Base-by-base conservation (phyloP, 306 rosid species). In the Prunus campanulata region DNA sequence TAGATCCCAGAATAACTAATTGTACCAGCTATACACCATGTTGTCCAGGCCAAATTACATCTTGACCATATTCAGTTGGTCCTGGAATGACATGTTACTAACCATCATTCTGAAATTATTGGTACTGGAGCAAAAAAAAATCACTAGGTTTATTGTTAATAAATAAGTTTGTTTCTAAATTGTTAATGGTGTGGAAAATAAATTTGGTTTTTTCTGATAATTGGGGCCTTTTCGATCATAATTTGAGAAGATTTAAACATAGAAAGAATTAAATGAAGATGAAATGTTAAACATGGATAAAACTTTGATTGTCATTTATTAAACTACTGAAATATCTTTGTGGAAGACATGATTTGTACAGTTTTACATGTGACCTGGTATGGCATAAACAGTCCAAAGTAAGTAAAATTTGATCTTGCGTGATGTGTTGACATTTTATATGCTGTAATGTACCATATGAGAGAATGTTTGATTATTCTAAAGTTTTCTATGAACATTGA, bases 391-490 rank as follows among this genome's bases (percentile, higher is more conserved):
- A 20, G 51, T 42, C 32, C 66, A 56, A 61, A 72, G 22, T 24
- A 56, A 56, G 66, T 4, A 46, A 11, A 67, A 47, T 48, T 22
- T 77, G 24, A 48, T 61, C 32, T 39, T 81, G 63, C 62, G 35
- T 25, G 42, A n/a, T 56, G 16, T 39, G 63, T 65, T 27, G 39
- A 47, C 46, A 9, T 62, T 50, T 55, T 57, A 49, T 70, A 16
- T 24, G 19, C 32, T 78, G 59, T 44, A 48, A 11, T 48, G 16
- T 25, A 27, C 35, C 66, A 65, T 27, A 16, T 59, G 24, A 10
- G 64, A 49, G 66, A 50, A 60, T 29, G 71, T 61, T 42, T 66
- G 71, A 16, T 66, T 77, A 70, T 83, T 74, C 77, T 83, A 47
- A 86, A 63, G 10, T 79, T 27, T n/a, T 32, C 20, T 46, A 32